Evolutionary conservation across 2,329 filamentous ascomycete species (phyloP), one percentile per base, ranked within the genome.

Genomic region (Magnaporthiopsis incrustans): DNA sequence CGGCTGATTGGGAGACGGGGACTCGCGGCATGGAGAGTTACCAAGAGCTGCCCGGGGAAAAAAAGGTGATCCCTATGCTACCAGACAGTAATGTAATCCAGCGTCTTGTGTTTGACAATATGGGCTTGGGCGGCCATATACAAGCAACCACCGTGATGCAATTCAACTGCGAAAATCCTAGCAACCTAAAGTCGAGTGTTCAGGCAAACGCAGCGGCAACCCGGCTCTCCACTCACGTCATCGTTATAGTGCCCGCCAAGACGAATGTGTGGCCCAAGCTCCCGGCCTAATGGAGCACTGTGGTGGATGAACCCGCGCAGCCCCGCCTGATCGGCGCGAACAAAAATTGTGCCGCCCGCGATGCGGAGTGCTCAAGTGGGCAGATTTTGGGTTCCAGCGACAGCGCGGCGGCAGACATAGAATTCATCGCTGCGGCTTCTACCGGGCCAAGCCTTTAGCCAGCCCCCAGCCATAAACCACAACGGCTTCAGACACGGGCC

Each of bases 1-100:
- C 79, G 89, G 68, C 89, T 92, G 4, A 76, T 91, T 68, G 86
- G 86, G 53, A 79, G 85, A 68, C 78, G 86, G 61, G 86, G 86
- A 7, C 74, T 89, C 22, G 82, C 80, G 44, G 83, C 81, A 53
- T 89, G 86, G 86, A 82, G 85, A 65, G 82, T 89, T 10, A 88
- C 85, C 27, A 88, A 85, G 76, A 86, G 82, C 71, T 87, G 85
- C 69, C 67, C 66, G 4, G 64, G 65, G 11, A 56, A 30, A 10
- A 56, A 62, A 25, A 8, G 60, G 25, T 7, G 22, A 53, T 11
- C 3, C 18, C 44, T 8, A n/a, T 53, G 10, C 44, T 10, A 53
- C 44, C 8, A 10, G 22, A 53, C 2, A 25, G 44, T 53, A 53
- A 53, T 53, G 22, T 53, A 53, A 53, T 53, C 10, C 44, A 53